Evolutionary conservation across 805 yeast species (phyloP), one percentile per base, ranked within the genome.

Genomic region (Torulaspora maleeae): DNA sequence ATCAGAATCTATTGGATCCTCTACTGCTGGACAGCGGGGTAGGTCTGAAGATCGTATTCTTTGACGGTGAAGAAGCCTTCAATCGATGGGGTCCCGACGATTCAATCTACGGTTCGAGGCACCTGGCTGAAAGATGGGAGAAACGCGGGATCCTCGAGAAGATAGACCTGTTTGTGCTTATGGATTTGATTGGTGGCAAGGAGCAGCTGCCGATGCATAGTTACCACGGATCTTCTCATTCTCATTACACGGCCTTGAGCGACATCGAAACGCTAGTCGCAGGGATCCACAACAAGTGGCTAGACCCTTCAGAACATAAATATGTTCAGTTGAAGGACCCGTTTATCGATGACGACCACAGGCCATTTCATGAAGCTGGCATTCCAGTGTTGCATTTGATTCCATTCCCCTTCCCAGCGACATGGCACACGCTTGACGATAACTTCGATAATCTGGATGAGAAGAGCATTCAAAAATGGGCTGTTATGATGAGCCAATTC

Each of bases 41-140:
- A 16, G 80, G 79, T 0, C 36, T 78, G 3, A 76, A 74, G 51
- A 58, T 78, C 6, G 61, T 79, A 0, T 79, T 79, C 51, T 76
- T 78, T 43, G 84, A 79, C 50, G 84, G 84, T 3, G 83, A 79
- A 54, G 84, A 79, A 54, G 82, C 84, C 0, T 48, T 77, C n/a
- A 63, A 62, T 2, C 54, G 64, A n/a, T 79, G 84, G 84, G 55
- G 72, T 1, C 67, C 63, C 6, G 55, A 62, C 0, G 84, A 79
- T 49, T 78, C 82, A 1, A 63, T 78, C 1, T 79, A 79, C 53
- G 84, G 84, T 0, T 72, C 83, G 0, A 68, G 72, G 13, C 75
- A 75, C 45, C 56, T 78, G 25, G 80, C 80, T 6, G 51, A 55
- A 1, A 44, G 52, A 25, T 73, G 76, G 75, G 52, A 54, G 5